Conservation (phyloP, 2,329 filamentous ascomycete species). For the Cytospora leucostoma region DNA sequence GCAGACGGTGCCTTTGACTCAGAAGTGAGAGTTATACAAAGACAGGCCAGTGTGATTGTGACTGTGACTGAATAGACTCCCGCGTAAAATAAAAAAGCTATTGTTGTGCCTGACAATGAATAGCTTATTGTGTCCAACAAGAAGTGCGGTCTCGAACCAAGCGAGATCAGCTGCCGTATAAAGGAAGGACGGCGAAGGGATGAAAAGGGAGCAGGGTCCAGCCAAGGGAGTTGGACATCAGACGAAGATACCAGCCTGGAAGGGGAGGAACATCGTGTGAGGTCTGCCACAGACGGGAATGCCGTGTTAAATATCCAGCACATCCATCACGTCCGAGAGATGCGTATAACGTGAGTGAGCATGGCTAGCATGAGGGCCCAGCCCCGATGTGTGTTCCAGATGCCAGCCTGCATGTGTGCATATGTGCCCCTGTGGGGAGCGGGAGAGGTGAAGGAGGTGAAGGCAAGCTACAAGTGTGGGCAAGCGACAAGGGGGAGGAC, state of each 20-base stretch:
- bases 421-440: not conserved
- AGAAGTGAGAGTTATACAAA: not conserved
- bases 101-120: conserved; percentile 31
- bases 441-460: not conserved
- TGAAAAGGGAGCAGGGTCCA: conserved; percentile 17
- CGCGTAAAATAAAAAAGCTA: conserved; percentile 15
- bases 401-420: conserved; percentile 9
- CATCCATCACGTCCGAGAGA: conserved; percentile 2
- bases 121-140: conserved; percentile 27
- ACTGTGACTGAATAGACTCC: not conserved
- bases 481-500: conserved; percentile 19
- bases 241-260: conserved; percentile 4
- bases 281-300: conserved; percentile 24
- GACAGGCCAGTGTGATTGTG: not conserved
- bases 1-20: conserved; percentile 3
- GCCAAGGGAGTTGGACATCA: conserved; percentile 15
- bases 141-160: conserved; percentile 14
- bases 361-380: conserved; percentile 16
- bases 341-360: conserved; percentile 14
- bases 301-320: conserved; percentile 27
- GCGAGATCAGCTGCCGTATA: conserved; percentile 29
- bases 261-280: conserved; percentile 11
- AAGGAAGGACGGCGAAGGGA: conserved; percentile 38
- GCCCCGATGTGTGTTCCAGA: conserved; percentile 8
- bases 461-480: not conserved